A percentile compares a stretch with the other conserved stretches of the same genome.
phyloP scores from a whole-genome alignment of 148 eudicot genomes.

The Rhododendron vialii region DNA sequence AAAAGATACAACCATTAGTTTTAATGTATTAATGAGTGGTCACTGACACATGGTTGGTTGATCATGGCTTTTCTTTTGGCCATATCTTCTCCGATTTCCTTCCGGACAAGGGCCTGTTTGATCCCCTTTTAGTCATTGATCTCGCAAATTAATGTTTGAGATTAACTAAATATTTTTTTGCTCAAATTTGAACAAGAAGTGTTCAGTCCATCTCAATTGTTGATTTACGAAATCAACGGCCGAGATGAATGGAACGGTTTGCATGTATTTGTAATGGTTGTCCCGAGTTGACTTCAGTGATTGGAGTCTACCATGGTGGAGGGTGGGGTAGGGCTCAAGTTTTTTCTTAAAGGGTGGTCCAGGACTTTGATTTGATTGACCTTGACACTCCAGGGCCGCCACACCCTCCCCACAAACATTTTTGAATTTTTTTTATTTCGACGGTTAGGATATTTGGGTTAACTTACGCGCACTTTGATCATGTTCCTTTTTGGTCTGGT shows the following conservation, averaged over 20 bases:
- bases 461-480: too few species aligned
- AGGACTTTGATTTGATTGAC: not conserved
- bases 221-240: too few species aligned
- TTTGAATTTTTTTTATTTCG: too few species aligned
- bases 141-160: too few species aligned
- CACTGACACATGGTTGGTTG: not conserved
- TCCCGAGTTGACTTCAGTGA: constrained; percentile 8
- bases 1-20: not conserved
- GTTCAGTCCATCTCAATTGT: accelerated
- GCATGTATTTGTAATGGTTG: constrained; percentile 6
- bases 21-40: not conserved
- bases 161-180: too few species aligned
- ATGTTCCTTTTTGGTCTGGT: too few species aligned
- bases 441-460: too few species aligned
- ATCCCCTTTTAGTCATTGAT: too few species aligned
- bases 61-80: not conserved
- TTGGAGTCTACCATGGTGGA: constrained; percentile 10
- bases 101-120: too few species aligned
- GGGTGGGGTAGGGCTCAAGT: not conserved
- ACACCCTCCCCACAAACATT: not conserved
- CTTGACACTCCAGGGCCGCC: not conserved
- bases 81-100: too few species aligned
- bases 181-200: too few species aligned
- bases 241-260: not conserved
- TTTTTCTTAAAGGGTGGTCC: not conserved